Evolutionary conservation across 2,329 filamentous ascomycete genomes (phyloP).

Genomic region (Colletotrichum higginsianum): DNA sequence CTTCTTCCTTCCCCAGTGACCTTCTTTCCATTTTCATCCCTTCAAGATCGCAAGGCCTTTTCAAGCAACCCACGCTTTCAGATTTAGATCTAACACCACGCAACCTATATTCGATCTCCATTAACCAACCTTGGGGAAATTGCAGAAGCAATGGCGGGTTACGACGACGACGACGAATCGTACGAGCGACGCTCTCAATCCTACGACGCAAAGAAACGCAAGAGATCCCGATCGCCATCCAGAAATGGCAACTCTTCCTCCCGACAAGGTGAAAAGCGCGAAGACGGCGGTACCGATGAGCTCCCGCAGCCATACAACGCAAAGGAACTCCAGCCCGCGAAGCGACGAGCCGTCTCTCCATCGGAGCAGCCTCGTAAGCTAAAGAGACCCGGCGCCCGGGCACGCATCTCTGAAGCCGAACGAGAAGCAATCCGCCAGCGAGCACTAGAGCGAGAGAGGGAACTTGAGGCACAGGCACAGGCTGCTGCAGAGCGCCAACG

Average conservation of each 20-base stretch:
- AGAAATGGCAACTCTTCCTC: constrained; percentile 39
- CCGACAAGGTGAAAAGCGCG: constrained; percentile 44
- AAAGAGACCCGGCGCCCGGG: constrained; percentile 77
- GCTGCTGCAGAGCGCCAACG: constrained; percentile 59
- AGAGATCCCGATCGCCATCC: constrained; percentile 53
- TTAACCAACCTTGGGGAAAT: background rate
- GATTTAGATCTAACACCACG: background rate
- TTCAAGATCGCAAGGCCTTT: background rate
- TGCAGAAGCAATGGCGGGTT: constrained; percentile 42
- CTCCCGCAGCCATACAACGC: constrained; percentile 75
- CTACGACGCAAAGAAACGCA: constrained; percentile 60
- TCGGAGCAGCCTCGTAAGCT: constrained; percentile 74
- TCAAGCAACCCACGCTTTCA: too few relatives aligned
- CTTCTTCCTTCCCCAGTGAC: constrained; percentile 17
- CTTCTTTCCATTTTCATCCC: background rate
- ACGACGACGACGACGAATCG: constrained; percentile 31
- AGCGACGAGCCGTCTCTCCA: constrained; percentile 69
- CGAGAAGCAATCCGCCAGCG: constrained; percentile 77
- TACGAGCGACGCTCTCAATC: constrained; percentile 43
- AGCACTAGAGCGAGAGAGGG: constrained; percentile 70
- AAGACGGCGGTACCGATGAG: constrained; percentile 55
- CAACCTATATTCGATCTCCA: too few relatives aligned
- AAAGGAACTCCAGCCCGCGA: constrained; percentile 70
- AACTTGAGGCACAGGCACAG: constrained; percentile 54
- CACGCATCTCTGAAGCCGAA: constrained; percentile 77